phyloP scores from a whole-genome alignment of 805 yeast genomes.

The Saccharomycopsis javanensis region DNA sequence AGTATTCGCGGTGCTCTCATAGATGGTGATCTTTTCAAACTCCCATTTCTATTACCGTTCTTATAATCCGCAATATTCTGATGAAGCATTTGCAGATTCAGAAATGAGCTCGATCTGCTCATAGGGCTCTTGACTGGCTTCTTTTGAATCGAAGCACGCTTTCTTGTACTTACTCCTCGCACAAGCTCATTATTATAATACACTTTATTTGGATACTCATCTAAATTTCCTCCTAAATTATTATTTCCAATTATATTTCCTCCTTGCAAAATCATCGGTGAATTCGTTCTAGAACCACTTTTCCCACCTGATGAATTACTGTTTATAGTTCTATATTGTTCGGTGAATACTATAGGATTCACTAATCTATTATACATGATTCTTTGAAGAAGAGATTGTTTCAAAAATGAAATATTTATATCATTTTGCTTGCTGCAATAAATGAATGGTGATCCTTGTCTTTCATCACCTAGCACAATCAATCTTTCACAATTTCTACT shows the following conservation, averaged over 20 bases:
- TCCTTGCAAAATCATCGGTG: neutral
- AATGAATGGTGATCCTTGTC: conserved; percentile 49
- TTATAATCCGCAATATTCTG: neutral
- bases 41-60: neutral
- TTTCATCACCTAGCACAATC: conserved; percentile 44
- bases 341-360: conserved; percentile 48
- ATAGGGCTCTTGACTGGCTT: neutral
- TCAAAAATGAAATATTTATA: conserved; percentile 29
- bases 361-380: conserved; percentile 41
- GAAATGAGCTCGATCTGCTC: neutral
- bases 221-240: conserved; percentile 35
- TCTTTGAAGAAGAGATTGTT: conserved; percentile 50
- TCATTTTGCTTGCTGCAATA: conserved; percentile 24
- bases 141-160: neutral
- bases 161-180: conserved; percentile 33
- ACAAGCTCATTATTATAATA: conserved; percentile 53
- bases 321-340: conserved; percentile 47
- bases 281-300: neutral
- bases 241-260: neutral
- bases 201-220: conserved; percentile 51
- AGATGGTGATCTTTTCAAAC: neutral
- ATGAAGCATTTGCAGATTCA: neutral
- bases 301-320: neutral
- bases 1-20: neutral
- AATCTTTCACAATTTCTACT: conserved; percentile 17